phyloP scores from a whole-genome alignment of 805 yeast genomes.

The Wickerhamomyces bisporus region DNA sequence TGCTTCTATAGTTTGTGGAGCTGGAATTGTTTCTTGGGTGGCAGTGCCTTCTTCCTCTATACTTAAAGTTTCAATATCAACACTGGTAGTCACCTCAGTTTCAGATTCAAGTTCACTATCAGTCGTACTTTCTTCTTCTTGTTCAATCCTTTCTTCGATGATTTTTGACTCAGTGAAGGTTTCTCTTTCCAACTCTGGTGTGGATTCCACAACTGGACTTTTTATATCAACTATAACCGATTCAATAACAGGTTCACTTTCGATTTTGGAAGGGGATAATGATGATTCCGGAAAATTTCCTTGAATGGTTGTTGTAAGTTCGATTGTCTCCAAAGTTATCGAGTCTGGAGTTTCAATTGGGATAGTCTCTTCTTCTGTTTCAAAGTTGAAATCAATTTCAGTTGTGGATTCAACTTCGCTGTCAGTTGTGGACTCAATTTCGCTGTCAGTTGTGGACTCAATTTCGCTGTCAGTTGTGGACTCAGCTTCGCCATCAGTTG shows the following conservation, averaged over 20 bases:
- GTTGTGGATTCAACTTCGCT: background rate
- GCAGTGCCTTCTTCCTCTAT: background rate
- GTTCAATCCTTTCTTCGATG: too few species aligned
- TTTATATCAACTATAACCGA: background rate
- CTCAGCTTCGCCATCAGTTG: conserved; percentile 3
- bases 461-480: background rate
- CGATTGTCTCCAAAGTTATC: too few species aligned
- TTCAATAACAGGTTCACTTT: too few species aligned
- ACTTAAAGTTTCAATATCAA: background rate
- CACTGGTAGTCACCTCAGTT: background rate
- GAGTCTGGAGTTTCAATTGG: background rate
- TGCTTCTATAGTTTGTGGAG: too few species aligned
- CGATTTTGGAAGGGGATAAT: too few species aligned
- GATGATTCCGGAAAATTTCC: too few species aligned
- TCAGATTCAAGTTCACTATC: conserved; percentile 1
- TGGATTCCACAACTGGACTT: too few species aligned
- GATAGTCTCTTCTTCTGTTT: background rate
- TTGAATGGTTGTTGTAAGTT: too few species aligned
- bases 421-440: background rate
- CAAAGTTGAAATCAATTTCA: background rate
- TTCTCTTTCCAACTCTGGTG: too few species aligned
- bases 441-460: conserved; percentile 2
- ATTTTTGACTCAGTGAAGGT: too few species aligned
- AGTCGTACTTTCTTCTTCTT: background rate
- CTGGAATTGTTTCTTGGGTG: background rate